Evolutionary conservation across 108 stramenopile species (phyloP).

Genomic region (Cyclotella baltica): DNA sequence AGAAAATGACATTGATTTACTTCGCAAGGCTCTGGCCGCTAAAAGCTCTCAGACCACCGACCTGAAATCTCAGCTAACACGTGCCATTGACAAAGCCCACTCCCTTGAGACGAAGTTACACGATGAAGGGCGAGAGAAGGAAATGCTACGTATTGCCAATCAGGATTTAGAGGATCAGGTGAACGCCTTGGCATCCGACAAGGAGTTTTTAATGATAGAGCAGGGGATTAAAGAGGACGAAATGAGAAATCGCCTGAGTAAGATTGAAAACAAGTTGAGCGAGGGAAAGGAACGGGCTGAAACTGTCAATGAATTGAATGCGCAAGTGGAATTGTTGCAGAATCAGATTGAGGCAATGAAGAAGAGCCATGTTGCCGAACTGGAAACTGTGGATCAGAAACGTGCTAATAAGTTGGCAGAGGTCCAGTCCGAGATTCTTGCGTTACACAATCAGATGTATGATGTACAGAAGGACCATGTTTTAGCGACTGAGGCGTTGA

Average conservation of each 20-base stretch:
- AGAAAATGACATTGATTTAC: conserved; percentile 37
- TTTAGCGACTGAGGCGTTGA: not conserved
- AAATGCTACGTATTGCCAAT: conserved; percentile 50
- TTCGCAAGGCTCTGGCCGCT: conserved; percentile 50
- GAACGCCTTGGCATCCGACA: conserved; percentile 43
- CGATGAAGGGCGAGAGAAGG: conserved; percentile 47
- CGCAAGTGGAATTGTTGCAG: conserved; percentile 30
- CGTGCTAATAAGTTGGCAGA: not conserved
- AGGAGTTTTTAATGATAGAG: conserved; percentile 49
- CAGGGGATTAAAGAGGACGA: conserved; percentile 46
- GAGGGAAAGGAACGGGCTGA: conserved; percentile 25
- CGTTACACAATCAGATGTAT: not conserved
- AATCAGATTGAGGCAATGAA: conserved; percentile 22
- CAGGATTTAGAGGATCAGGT: conserved; percentile 53
- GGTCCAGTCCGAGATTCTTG: conserved; percentile 6
- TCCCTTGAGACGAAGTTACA: conserved; percentile 21
- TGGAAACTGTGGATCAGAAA: not conserved
- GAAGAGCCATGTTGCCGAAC: conserved; percentile 10
- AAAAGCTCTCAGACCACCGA: conserved; percentile 47
- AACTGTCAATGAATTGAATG: conserved; percentile 25
- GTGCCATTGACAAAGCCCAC: conserved; percentile 11
- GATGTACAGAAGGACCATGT: not conserved
- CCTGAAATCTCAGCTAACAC: conserved; percentile 39
- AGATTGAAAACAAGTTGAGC: conserved; percentile 33
- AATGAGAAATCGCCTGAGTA: conserved; percentile 32